These are phyloP conservation scores for Daldinia loculata DNA, from an alignment of 495 filamentous ascomycete genomes.

Conservation along the genomic window DNA sequence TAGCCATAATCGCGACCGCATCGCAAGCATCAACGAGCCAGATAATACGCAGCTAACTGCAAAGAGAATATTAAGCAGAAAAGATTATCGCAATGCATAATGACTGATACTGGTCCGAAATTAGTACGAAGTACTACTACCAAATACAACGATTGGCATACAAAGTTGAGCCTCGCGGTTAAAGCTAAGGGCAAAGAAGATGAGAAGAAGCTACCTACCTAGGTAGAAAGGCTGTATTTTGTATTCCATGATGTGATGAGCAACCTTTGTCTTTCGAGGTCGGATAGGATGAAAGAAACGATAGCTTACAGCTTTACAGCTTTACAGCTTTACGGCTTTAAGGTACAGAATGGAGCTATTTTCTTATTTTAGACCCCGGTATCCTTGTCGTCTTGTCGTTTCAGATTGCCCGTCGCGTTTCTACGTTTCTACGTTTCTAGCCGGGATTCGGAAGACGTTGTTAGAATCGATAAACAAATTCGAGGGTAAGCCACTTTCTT, in stretches of 20 bases:
- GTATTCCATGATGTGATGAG: constrained; percentile 8
- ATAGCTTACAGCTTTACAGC: no score
- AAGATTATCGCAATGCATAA: constrained; percentile 4
- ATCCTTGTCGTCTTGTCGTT: constrained; percentile 36
- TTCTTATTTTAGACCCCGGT: constrained; percentile 36
- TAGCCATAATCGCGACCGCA: constrained; percentile 25
- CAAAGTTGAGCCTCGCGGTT: constrained; percentile 16
- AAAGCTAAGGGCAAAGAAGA: constrained; percentile 6
- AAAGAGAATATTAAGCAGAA: neutral
- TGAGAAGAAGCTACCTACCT: constrained; percentile 19
- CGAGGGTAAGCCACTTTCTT: neutral
- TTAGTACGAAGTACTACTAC: neutral
- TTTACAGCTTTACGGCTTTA: no score
- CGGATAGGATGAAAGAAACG: constrained; percentile 20
- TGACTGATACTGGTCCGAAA: constrained; percentile 19
- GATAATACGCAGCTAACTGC: neutral
- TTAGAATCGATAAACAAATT: constrained; percentile 13
- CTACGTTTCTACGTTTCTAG: neutral
- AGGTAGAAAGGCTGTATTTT: constrained; percentile 17
- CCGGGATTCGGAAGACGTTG: no score
- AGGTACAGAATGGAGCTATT: constrained; percentile 5
- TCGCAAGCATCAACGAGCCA: neutral
- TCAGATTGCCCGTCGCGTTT: constrained; percentile 26
- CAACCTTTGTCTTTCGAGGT: constrained; percentile 18
- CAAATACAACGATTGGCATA: neutral